Evolutionary conservation across 805 yeast genomes (phyloP).

Genomic region (Candida pseudoglaebosa): DNA sequence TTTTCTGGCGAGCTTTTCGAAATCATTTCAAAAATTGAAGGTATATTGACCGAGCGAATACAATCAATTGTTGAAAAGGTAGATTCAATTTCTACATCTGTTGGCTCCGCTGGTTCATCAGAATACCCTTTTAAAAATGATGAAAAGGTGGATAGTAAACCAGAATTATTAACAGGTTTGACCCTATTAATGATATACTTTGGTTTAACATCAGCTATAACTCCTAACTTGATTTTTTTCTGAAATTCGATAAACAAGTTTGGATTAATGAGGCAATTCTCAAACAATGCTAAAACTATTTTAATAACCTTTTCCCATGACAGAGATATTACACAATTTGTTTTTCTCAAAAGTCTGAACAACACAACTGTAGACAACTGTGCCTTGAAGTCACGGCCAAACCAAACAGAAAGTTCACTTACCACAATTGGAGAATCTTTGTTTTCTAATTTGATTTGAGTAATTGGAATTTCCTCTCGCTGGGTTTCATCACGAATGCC

Average conservation of each 20-base stretch:
- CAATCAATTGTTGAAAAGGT: slow-evolving; percentile 83
- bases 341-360: slow-evolving; percentile 68
- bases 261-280: slow-evolving; percentile 68
- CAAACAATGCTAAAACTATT: slow-evolving; percentile 61
- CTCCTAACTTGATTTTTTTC: slow-evolving; percentile 46
- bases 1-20: slow-evolving; percentile 33
- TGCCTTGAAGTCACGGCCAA: slow-evolving; percentile 89
- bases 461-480: slow-evolving; percentile 41
- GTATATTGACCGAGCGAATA: slow-evolving; percentile 62
- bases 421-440: slow-evolving; percentile 63
- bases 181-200: slow-evolving; percentile 60
- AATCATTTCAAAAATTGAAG: slow-evolving; percentile 51
- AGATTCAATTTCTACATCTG: slow-evolving; percentile 86
- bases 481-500: slow-evolving; percentile 21
- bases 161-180: slow-evolving; percentile 64
- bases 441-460: slow-evolving; percentile 47
- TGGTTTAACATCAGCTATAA: slow-evolving; percentile 61
- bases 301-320: slow-evolving; percentile 62
- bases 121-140: slow-evolving; percentile 84
- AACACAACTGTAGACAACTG: slow-evolving; percentile 85
- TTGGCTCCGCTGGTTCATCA: slow-evolving; percentile 87
- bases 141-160: slow-evolving; percentile 86
- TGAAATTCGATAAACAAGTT: slow-evolving; percentile 61
- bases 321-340: slow-evolving; percentile 44
- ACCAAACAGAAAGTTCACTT: slow-evolving; percentile 73